phyloP scores from a whole-genome alignment of 352 stramenopile genomes.

The Phytopythium delawarense region DNA sequence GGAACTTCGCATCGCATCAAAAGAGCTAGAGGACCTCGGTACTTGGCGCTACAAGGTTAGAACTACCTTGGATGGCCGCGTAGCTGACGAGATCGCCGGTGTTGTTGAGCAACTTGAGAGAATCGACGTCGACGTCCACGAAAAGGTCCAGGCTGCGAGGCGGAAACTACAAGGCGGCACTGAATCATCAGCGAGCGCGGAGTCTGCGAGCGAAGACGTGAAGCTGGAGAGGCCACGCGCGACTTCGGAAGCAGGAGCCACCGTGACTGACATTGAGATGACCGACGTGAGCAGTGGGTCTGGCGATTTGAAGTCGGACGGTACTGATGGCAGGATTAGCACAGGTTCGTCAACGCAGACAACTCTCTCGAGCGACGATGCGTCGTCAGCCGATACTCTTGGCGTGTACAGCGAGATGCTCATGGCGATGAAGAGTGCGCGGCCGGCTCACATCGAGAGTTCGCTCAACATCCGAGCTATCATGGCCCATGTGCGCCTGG shows the following conservation, averaged over 20 bases:
- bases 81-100: constrained; percentile 27
- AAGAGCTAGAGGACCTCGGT: constrained; percentile 65
- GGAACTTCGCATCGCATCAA: constrained; percentile 66
- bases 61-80: constrained; percentile 36
- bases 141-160: constrained; percentile 52
- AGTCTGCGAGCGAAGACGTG: neutral
- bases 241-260: neutral
- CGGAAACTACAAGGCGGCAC: constrained; percentile 18
- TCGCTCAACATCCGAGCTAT: constrained; percentile 39
- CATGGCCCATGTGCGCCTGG: constrained; percentile 60
- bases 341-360: neutral
- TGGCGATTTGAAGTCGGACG: neutral
- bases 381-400: constrained; percentile 4
- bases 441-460: neutral
- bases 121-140: constrained; percentile 62
- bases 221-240: neutral
- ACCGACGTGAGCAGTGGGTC: neutral
- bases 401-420: constrained; percentile 8
- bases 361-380: neutral
- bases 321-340: neutral
- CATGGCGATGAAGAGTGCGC: neutral
- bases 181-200: neutral
- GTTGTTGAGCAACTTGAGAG: constrained; percentile 46
- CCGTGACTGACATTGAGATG: constrained; percentile 16
- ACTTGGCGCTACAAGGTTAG: constrained; percentile 63